Evolutionary conservation across 768 basidiomycete species (phyloP), one percentile per base, ranked within the genome.

Genomic region (Pulveroboletus sp.): DNA sequence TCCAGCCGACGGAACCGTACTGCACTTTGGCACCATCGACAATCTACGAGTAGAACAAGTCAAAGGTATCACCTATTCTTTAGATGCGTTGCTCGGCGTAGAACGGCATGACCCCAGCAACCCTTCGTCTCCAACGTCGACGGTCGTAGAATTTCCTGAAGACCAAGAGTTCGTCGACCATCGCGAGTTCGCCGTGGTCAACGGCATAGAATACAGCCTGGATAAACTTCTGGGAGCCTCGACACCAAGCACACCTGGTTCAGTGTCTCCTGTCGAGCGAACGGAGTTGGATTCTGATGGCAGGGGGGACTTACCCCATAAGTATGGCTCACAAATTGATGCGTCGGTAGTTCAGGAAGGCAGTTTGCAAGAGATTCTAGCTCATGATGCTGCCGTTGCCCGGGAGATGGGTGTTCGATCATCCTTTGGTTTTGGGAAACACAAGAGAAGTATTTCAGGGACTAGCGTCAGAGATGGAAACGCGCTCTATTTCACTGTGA

Each of bases 171-270:
- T 78, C 71, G 88, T 95, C 31, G 80, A 89, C 62, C 89, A 97
- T 70, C 79, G 75, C 54, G 86, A 94, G 54, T 99, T 99, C 61
- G 96, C 95, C 4, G 86, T 91, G 62, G 90, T 99, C 58, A 99
- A 99, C 62, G 93, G 94, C 38, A 96, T 99, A 60, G 85, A 90
- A 61, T 98, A 99, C 71, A 91, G 84, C 36, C 80, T 99, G n/a
- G 83, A 86, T 43, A 81, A 92, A 58, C 86, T 98, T 30, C 75
- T 98, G 41, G 95, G 95, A 20, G 63, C 71, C 7, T 62, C 68
- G 7, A 54, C 62, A 5, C 68, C 76, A 0, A 65, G 71, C 10
- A 69, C 77, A 4, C 73, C 78, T 5, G 74, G 72, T 12, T 67
- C 65, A 4, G 55, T 61, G 29, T 71, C 71, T 0, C 71, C 77